A percentile compares a stretch with the other conserved stretches of the same genome.
Evolutionary conservation across 495 filamentous ascomycete genomes (phyloP).

Genomic region (Hyaloscypha finlandica): DNA sequence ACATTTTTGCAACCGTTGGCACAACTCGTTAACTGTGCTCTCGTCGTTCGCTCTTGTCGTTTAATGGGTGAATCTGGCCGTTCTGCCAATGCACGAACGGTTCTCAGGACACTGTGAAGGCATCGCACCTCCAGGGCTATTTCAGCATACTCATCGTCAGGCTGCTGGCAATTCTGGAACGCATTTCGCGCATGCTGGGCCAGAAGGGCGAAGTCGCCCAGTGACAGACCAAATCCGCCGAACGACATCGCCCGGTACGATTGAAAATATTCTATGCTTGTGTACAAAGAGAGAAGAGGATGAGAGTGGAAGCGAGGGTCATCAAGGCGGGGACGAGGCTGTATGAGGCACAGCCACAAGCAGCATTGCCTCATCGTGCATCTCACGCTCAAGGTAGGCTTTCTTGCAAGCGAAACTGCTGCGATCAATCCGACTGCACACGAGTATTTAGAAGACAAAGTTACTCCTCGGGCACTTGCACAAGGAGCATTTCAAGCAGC

Average conservation of each 20-base stretch:
- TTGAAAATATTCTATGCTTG: background rate
- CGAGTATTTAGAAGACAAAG: too few relatives aligned
- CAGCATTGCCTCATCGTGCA: background rate
- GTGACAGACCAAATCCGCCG: conserved; percentile 5
- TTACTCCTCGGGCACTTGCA: too few relatives aligned
- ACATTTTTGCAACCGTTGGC: conserved; percentile 48
- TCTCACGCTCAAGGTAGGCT: background rate
- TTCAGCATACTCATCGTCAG: conserved; percentile 27
- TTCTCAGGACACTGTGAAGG: conserved; percentile 46
- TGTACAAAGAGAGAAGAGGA: background rate
- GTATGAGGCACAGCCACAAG: background rate
- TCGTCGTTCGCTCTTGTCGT: conserved; percentile 17
- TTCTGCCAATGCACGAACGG: conserved; percentile 46
- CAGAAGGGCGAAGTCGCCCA: conserved; percentile 17
- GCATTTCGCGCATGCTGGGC: conserved; percentile 15
- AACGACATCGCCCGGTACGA: conserved; percentile 15
- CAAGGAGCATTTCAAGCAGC: too few relatives aligned
- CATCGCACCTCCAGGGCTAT: conserved; percentile 38
- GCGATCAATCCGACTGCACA: too few relatives aligned
- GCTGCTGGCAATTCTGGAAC: conserved; percentile 20
- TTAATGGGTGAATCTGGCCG: conserved; percentile 50
- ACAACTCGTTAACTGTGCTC: conserved; percentile 39
- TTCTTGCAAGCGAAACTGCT: too few relatives aligned
- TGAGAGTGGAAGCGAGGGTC: background rate
- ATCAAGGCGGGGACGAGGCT: background rate